Percentiles rank a stretch among this genome's conserved stretches.
Evolutionary conservation across 2,329 filamentous ascomycete species (phyloP).

Genomic region (Aureobasidium musti): DNA sequence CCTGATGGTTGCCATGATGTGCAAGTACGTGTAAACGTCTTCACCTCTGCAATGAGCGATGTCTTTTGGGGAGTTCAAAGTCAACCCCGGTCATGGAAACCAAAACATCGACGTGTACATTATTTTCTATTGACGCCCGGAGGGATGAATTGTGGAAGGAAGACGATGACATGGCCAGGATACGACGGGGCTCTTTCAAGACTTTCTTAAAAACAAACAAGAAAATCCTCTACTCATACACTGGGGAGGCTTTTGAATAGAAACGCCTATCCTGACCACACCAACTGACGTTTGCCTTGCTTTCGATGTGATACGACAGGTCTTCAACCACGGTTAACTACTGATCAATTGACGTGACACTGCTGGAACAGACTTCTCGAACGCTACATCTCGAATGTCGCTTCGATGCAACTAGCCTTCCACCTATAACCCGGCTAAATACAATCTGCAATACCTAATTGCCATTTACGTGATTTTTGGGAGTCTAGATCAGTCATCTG

Average conservation of each 20-base stretch:
- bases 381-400: background rate
- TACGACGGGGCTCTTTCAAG: conserved; percentile 22
- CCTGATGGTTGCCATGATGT: conserved; percentile 91
- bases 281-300: conserved; percentile 8
- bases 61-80: conserved; percentile 22
- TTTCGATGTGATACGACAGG: conserved; percentile 14
- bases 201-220: conserved; percentile 29
- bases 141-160: conserved; percentile 20
- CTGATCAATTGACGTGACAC: background rate
- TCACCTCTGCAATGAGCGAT: conserved; percentile 25
- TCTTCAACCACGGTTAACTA: background rate
- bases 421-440: background rate
- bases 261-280: conserved; percentile 24
- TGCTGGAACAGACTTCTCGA: background rate
- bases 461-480: background rate
- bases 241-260: conserved; percentile 16
- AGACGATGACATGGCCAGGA: conserved; percentile 29
- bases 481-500: background rate
- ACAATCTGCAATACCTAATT: background rate
- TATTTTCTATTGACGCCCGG: conserved; percentile 29
- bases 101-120: conserved; percentile 29
- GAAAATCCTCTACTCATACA: conserved; percentile 27
- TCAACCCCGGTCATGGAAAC: conserved; percentile 25
- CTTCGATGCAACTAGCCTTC: background rate
- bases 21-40: conserved; percentile 58